A percentile compares a stretch with the other conserved stretches of the same genome.
These are phyloP conservation scores for Eucalyptus camaldulensis DNA, from an alignment of 345 rosid genomes.

Conservation along the genomic window DNA sequence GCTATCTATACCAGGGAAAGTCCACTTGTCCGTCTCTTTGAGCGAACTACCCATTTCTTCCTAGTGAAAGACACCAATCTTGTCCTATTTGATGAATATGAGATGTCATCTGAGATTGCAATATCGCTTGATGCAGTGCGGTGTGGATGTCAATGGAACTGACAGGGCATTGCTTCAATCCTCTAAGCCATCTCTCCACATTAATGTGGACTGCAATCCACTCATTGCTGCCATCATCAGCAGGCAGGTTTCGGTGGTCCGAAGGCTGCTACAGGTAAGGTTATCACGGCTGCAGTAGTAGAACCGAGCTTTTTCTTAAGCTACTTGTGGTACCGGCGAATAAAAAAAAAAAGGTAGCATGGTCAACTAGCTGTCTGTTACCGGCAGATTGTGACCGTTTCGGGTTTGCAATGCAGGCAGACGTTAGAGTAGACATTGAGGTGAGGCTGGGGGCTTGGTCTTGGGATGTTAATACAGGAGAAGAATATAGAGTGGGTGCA, in stretches of 20 bases:
- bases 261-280: slow-evolving; percentile 31
- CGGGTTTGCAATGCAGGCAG: slow-evolving; percentile 15
- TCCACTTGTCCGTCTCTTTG: not conserved
- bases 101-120: not conserved
- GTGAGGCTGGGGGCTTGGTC: slow-evolving; percentile 64
- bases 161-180: slow-evolving; percentile 37
- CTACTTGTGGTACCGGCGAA: not conserved
- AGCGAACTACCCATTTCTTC: not conserved
- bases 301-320: not conserved
- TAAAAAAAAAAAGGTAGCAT: not conserved
- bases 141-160: slow-evolving; percentile 27
- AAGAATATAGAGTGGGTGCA: slow-evolving; percentile 58
- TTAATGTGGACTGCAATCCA: slow-evolving; percentile 45
- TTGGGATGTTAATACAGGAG: slow-evolving; percentile 50
- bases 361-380: not conserved
- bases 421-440: slow-evolving; percentile 19
- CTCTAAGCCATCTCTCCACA: slow-evolving; percentile 44
- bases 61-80: not conserved
- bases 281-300: not conserved
- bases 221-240: slow-evolving; percentile 46
- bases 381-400: not conserved
- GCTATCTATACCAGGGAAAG: fast-evolving
- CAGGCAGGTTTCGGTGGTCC: slow-evolving; percentile 39
- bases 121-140: slow-evolving; percentile 18
- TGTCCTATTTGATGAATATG: not conserved